Base-by-base conservation (phyloP, 768 basidiomycete species). In the Mrakia frigida region DNA sequence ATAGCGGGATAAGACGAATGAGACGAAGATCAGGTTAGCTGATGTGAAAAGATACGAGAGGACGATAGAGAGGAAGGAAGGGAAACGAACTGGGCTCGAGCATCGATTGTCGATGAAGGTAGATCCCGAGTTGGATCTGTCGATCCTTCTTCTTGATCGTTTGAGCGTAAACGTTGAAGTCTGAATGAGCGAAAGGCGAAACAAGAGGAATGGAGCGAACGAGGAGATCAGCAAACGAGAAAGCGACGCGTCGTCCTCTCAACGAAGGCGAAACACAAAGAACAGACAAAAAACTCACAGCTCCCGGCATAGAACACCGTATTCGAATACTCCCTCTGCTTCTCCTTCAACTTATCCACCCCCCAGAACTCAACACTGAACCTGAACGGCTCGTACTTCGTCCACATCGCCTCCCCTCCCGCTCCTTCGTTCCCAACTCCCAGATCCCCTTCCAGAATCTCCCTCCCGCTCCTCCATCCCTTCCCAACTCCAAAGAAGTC, bases 301-400 rank as follows among this genome's bases (percentile, higher is more conserved):
- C 88, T 92, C 13, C 94, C 94, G 2, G 91, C 93, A 81, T 94
- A 92, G 88, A 92, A 94, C 73, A 95, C 87, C 3, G 94, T 97
- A 74, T 89, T 88, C 11, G 91, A 92, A 82, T 95, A 89, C 70
- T 92, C 83, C 23, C 93, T 86, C 70, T 89, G 88, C 84, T 94
- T 96, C 84, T 96, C 94, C 76, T 89, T 90, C 53, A 97, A 86
- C 46, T 86, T 84, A 77, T 91, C 90, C 28, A 93, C 87, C 80
- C 91, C 90, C 90, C 92, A 95, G 81, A 96, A 96, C 83, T 96
- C 94, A 71, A 93, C 92, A 13, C 88, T 88, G 81, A 96, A 83
- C 65, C 79, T 78, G 83, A 87, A 91, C 0, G 94, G 94, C 63
- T 85, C 83, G 63, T 80, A 81, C 28, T 78, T 78, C 0, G 83